Base-by-base conservation (phyloP, 169 alveolate genomes). In the Plasmodium reichenowi region DNA sequence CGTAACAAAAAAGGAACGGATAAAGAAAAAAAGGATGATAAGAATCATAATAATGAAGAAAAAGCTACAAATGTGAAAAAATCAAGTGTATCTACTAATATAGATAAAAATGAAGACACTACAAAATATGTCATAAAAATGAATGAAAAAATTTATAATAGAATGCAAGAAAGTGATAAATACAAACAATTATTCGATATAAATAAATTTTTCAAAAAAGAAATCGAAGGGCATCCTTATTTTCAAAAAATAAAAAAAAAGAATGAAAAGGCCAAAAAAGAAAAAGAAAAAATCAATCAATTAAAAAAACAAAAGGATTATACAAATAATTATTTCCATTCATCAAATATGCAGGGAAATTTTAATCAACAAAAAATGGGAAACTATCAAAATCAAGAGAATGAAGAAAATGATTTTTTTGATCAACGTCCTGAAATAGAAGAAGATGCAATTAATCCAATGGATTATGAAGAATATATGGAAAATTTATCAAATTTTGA, bases 171-270 rank as follows among this genome's bases (percentile, higher is more conserved):
- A 17, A 72, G 72, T 2, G 63, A 26, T 71, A 59, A 60, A 13
- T 86, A 58, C 38, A 86, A 47, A 22, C 66, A 72, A 6, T 50
- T 86, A 52, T 86, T 86, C 63, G 52, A 86, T 17, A 17, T 67
- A n/a, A 45, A 32, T 3, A 71, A 67, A 22, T 86, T 72, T 32
- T 86, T 72, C 72, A 72, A 29, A 24, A 12, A 54, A n/a, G 76
- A 71, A 43, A 48, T 86, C 13, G 71, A 62, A 71, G 71, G 60
- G 0, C 38, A 9, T 32, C 17, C 60, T 2, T 13, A 64, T 32
- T 60, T 78, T 22, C 88, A 60, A 66, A 73, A 8, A 32, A 47
- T 22, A 5, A 47, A 54, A 47, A 38, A 38, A 38, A 38, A 38
- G 6, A 38, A 38, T 38, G 47, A 38, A 38, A 38, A 38, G 47